Percentiles rank a stretch among this genome's conserved stretches.
These are phyloP conservation scores for Backusella macrospora DNA, from an alignment of 192 early-diverging fungal species.

Conservation along the genomic window DNA sequence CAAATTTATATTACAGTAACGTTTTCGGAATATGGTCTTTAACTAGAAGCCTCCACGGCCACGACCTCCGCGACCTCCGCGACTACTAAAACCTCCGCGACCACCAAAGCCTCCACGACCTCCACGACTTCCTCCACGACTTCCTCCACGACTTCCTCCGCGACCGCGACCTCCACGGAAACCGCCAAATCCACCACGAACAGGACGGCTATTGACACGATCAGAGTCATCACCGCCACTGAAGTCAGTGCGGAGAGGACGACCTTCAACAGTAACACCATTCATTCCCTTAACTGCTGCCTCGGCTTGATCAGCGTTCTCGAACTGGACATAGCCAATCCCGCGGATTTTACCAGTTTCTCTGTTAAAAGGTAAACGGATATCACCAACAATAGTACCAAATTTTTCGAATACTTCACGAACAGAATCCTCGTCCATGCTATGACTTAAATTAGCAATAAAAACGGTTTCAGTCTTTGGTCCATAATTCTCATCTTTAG, in stretches of 20 bases:
- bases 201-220: conserved; percentile 49
- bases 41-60: neutral
- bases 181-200: conserved; percentile 54
- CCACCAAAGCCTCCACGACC: conserved; percentile 48
- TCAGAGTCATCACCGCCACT: conserved; percentile 52
- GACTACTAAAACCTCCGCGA: conserved; percentile 48
- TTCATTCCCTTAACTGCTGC: conserved; percentile 79
- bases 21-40: neutral
- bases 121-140: conserved; percentile 42
- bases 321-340: conserved; percentile 93
- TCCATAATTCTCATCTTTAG: conserved; percentile 30
- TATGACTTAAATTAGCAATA: conserved; percentile 77
- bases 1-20: conserved; percentile 12
- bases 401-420: conserved; percentile 55
- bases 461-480: conserved; percentile 74
- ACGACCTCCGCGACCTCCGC: neutral
- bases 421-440: conserved; percentile 59
- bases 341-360: conserved; percentile 79
- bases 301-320: conserved; percentile 64
- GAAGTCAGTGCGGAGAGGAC: conserved; percentile 88
- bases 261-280: conserved; percentile 75
- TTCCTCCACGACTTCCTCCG: conserved; percentile 41
- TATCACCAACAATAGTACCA: conserved; percentile 62
- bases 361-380: conserved; percentile 75
- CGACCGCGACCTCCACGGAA: conserved; percentile 54